A percentile compares a stretch with the other conserved stretches of the same genome.
Conservation (phyloP, 2,329 filamentous ascomycete genomes). For the Calonectria hongkongensis region DNA sequence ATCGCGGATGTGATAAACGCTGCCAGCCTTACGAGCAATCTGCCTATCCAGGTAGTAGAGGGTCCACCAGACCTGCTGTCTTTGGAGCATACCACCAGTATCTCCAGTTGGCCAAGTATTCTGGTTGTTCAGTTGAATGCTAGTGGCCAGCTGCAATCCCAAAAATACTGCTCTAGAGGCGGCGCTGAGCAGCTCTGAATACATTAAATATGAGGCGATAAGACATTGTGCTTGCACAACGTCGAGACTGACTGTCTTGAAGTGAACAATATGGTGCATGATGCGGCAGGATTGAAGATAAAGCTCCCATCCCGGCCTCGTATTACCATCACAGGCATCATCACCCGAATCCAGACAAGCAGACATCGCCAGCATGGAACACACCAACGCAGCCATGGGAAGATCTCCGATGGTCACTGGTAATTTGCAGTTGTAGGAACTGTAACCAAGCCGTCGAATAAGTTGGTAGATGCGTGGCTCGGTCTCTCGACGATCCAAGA, state of each 20-base stretch:
- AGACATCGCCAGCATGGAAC: neutral
- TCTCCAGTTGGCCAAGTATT: neutral
- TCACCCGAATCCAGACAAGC: neutral
- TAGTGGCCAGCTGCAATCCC: neutral
- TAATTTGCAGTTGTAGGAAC: neutral
- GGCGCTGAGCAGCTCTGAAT: neutral
- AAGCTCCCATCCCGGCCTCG: neutral
- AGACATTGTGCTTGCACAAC: neutral
- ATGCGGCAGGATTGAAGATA: neutral
- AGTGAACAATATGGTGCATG: neutral
- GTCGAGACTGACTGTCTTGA: neutral
- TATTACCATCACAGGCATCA: neutral
- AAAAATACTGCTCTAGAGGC: neutral
- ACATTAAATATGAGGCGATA: neutral
- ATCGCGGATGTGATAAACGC: conserved; percentile 3
- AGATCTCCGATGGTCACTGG: neutral
- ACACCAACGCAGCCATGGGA: neutral
- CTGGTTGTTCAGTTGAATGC: neutral
- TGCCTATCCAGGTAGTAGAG: neutral
- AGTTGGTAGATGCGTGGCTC: neutral
- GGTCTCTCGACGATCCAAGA: neutral
- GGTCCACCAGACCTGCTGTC: neutral
- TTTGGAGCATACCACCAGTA: neutral
- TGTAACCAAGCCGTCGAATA: neutral
- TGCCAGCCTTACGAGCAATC: neutral